These are phyloP conservation scores for Litsea cubeba DNA, from an alignment of 164 flowering plant species.

Conservation along the genomic window DNA sequence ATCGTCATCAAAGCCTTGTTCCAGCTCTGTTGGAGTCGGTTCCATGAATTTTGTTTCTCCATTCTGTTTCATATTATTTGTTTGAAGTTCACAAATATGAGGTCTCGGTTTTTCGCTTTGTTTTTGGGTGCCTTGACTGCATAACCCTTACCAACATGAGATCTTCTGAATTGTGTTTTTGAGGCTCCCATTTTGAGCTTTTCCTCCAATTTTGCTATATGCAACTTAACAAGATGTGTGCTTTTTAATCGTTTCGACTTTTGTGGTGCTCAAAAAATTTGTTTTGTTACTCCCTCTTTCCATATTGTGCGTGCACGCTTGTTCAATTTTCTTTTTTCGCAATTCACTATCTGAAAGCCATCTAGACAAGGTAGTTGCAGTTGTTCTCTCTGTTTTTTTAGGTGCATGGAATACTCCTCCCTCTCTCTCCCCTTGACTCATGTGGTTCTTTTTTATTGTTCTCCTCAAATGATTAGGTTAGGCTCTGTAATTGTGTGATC, in stretches of 20 bases:
- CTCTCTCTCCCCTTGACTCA: background rate
- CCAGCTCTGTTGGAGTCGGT: no score
- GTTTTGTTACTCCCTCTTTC: background rate
- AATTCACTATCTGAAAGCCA: no score
- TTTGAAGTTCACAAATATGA: no score
- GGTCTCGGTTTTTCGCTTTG: no score
- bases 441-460: conserved; percentile 7
- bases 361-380: no score
- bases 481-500: conserved; percentile 5
- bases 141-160: conserved; percentile 5
- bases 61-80: no score
- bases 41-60: no score
- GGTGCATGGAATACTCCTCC: background rate
- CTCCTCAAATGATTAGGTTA: conserved; percentile 4
- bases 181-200: background rate
- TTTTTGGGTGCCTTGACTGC: conserved; percentile 5
- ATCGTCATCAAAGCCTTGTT: no score
- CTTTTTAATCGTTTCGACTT: no score
- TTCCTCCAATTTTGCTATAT: background rate
- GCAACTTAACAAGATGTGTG: background rate
- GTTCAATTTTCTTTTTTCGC: conserved; percentile 1
- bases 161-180: conserved; percentile 18
- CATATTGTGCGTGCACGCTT: background rate
- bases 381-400: conserved; percentile 10
- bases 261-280: background rate